A percentile compares a stretch with the other conserved stretches of the same genome.
phyloP scores from a whole-genome alignment of 805 yeast species.

The Candida easanensis region DNA sequence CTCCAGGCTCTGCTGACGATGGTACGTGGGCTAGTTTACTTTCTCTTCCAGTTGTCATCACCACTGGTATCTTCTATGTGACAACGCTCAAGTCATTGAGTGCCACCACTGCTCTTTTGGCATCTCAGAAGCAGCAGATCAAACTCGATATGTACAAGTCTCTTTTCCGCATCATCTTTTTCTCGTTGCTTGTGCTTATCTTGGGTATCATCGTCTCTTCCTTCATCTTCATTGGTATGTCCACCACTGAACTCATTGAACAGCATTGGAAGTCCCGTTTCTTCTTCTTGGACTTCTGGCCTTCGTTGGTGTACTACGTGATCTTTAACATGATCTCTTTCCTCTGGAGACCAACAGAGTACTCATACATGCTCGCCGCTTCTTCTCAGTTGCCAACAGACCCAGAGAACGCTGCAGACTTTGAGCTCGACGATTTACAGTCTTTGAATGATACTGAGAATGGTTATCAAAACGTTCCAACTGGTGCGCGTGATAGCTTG shows the following conservation, averaged over 20 bases:
- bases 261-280: conserved; percentile 90
- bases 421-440: conserved; percentile 56
- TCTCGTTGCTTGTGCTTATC: conserved; percentile 66
- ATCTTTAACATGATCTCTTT: conserved; percentile 83
- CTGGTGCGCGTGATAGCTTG: conserved; percentile 25
- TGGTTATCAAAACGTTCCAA: conserved; percentile 24
- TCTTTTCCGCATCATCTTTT: conserved; percentile 70
- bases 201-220: conserved; percentile 70
- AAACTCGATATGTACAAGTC: conserved; percentile 84
- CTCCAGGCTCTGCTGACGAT: conserved; percentile 45
- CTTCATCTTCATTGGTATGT: conserved; percentile 68
- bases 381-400: conserved; percentile 89
- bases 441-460: conserved; percentile 36
- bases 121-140: conserved; percentile 86
- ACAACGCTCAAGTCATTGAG: conserved; percentile 71
- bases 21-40: conserved; percentile 27
- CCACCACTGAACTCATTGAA: conserved; percentile 74
- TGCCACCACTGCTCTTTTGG: conserved; percentile 68
- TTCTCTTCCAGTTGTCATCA: conserved; percentile 66
- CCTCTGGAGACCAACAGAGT: conserved; percentile 97
- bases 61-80: conserved; percentile 71
- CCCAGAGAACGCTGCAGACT: conserved; percentile 65
- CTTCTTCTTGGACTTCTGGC: conserved; percentile 92
- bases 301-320: conserved; percentile 78
- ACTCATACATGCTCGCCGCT: conserved; percentile 91